Evolutionary conservation across 768 basidiomycete genomes (phyloP), one percentile per base, ranked within the genome.

Genomic region (Paxillus ammoniavirescens): DNA sequence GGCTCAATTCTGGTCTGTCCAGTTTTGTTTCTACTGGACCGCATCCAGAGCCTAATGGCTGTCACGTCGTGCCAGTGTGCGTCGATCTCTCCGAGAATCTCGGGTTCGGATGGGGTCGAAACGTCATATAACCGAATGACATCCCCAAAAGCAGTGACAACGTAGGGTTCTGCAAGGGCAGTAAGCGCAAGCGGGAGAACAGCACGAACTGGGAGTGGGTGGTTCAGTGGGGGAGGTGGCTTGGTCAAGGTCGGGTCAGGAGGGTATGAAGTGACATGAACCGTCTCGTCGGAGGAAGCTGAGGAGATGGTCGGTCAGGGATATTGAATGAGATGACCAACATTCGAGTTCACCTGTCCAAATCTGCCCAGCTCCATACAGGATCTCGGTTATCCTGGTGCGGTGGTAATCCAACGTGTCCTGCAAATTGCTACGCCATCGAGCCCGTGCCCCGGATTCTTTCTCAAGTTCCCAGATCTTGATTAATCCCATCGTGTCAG

Each of bases 51-150:
- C 28, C 79, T 78, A 48, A 98, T 71, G 5, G 80, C 83, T 4
- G 82, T 89, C 14, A 98, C 85, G 61, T 97, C 92, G 60, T 92
- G 92, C 83, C 87, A 92, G 65, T 98, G 96, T 6, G 83, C 94
- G 60, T 97, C 91, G 10, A 91, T 72, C 61, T 84, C 82, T 26
- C 78, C 75, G n/a, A 93, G 67, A 28, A 91, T 69, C 54, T 89
- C 88, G 1, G 85, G 85, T 59, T 86, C 84, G 23, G 84, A 78
- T 21, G 78, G 73, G 2, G 78, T 74, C 2, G 89, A 87, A 33
- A 93, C 72, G 65, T 97, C 91, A 61, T 84, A 98, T 21, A 89
- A 73, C 30, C 89, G 80, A 50, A 99, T 82, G 41, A 84, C 71
- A 66, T 98, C 96, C 43, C 91, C 96, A 1, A 86, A 78, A 38